Evolutionary conservation across 2,329 filamentous ascomycete species (phyloP).

Genomic region (Clarireedia hainanense): DNA sequence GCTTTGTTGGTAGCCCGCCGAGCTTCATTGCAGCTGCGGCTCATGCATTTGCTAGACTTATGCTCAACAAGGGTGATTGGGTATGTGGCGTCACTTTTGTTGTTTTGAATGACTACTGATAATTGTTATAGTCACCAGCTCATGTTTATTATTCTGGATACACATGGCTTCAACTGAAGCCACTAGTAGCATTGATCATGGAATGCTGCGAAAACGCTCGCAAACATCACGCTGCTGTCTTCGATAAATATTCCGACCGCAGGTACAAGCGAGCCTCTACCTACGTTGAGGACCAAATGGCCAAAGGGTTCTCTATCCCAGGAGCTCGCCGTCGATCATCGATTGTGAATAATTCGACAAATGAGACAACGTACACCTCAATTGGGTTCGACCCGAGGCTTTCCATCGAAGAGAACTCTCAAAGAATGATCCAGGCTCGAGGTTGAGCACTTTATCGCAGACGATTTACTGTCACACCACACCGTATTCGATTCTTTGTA

Average conservation of each 20-base stretch:
- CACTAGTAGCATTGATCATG: conserved; percentile 68
- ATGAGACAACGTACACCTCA: not conserved
- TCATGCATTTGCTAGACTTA: conserved; percentile 81
- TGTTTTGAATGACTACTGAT: conserved; percentile 10
- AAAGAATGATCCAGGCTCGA: conserved; percentile 25
- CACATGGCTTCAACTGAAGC: conserved; percentile 75
- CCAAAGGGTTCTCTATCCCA: conserved; percentile 46
- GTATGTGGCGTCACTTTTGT: conserved; percentile 44
- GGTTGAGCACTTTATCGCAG: conserved; percentile 9
- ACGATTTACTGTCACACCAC: not conserved
- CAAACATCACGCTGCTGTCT: conserved; percentile 80
- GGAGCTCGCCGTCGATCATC: conserved; percentile 8
- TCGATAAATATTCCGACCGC: conserved; percentile 83
- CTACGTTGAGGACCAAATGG: conserved; percentile 70
- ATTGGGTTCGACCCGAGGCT: conserved; percentile 5
- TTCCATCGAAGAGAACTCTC: conserved; percentile 15
- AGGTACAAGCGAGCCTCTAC: conserved; percentile 78
- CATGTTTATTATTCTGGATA: conserved; percentile 94
- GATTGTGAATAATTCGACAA: not conserved
- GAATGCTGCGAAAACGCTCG: conserved; percentile 79
- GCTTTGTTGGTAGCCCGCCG: conserved; percentile 83
- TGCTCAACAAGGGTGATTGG: conserved; percentile 90
- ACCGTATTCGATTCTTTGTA: conserved; percentile 26
- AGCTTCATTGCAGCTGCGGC: conserved; percentile 88
- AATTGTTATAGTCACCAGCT: conserved; percentile 52